Base-by-base conservation (phyloP, 306 rosid genomes). In the Astragalus glycyphyllos region DNA sequence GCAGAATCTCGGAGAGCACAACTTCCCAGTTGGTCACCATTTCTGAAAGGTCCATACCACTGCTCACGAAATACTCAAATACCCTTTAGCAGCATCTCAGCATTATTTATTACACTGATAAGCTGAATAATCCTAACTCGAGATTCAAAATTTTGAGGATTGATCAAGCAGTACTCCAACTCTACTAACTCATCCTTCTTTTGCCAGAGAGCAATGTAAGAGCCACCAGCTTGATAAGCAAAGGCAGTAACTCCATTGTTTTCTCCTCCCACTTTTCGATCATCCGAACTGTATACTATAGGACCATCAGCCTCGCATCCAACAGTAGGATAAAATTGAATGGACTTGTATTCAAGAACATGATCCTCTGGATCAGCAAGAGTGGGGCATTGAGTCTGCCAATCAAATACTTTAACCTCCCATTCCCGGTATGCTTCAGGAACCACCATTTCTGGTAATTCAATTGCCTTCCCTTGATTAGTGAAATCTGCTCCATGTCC, bases 221-320 rank as follows among this genome's bases (percentile, higher is more conserved):
- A 83, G 54, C 99, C 99, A 74, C 82, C 79, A 42, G 85, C 77
- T 55, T 91, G 92, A 82, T 91, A 94, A 4, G 91, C 92, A 82
- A 94, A 94, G 35, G 92, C 86, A 44, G 77, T 12, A 57, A 84
- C 82, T 69, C 58, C 59, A 65, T 50, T 66, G 68, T 65, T 58
- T 46, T 14, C 74, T 5, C 85, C 91, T 51, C 87, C 86, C 14
- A 83, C 60, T 71, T 70, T 89, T 75, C 88, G 86, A 81, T 86
- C 96, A 64, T 86, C 85, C 15, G 88, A 58, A 57, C 75, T 87
- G 76, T 86, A 81, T 31, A 83, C 75, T 0, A 97, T 91, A 31
- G 97, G 91, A 50, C 96, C 96, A 76, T 94, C 99, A 3, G 97
- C 99, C 80, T 94, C 97, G 40, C 99, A 94, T 68, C 99, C 97